Evolutionary conservation across 768 basidiomycete species (phyloP), one percentile per base, ranked within the genome.

Genomic region (Psilocybe cubensis): DNA sequence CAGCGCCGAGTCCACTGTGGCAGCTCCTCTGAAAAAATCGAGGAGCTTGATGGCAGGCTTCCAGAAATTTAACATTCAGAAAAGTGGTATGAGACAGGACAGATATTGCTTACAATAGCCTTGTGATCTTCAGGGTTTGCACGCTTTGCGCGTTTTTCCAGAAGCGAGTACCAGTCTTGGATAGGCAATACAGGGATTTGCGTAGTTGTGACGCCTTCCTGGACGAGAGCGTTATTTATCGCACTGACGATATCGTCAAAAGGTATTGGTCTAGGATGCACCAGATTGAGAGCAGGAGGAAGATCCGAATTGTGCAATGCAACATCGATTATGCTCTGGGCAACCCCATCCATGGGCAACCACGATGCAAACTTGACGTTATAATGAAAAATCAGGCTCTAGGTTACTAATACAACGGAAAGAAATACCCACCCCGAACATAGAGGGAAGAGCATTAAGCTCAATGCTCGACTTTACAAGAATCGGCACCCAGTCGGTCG

Each of bases 401-500:
- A 33, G 3, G 9, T 6, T 18, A 11, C 40, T 25, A n/a, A 24
- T n/a, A 40, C n/a, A 14, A 40, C 17, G 10, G 27, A 2, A 42
- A 38, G 33, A 20, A 3, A 17, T 6, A 66, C 64, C 28, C 41
- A 76, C 72, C 38, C 73, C 72, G n/a, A 60, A 42, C 21, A 59
- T 55, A 17, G 57, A 60, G 3, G 75, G 74, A 18, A 76, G 57
- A n/a, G 55, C 66, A 17, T 70, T 69, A 24, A 74, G 58, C 10
- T 63, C 55, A 10, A 68, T 18, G 52, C 74, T 73, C 3, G 76
- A 73, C 55, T 76, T 76, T n/a, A 76, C 65, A 12, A 76, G 61
- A 42, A 74, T 73, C 0, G 77, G 76, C 1, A 79, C 61, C 75
- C 77, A 79, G 23, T 78, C 76, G 2, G 63, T 70, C 7, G 65